Conservation (phyloP, 2,329 filamentous ascomycete species). For the Hymenoscyphus fructigenus region DNA sequence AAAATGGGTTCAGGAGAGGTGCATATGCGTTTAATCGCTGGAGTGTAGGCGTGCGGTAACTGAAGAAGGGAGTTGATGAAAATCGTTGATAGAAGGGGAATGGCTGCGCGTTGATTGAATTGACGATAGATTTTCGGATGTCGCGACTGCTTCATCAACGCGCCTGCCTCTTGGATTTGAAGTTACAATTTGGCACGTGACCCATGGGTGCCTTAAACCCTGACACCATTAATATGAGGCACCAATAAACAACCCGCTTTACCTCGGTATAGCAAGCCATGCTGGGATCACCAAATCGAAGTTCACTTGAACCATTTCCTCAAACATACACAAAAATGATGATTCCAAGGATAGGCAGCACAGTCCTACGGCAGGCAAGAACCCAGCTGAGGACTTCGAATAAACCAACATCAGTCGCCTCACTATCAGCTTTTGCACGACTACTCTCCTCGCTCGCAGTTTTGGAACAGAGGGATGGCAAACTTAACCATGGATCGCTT, state of each 20-base stretch:
- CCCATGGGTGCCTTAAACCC: not conserved
- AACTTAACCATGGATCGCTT: conserved; percentile 78
- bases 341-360: conserved; percentile 34
- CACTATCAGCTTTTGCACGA: conserved; percentile 57
- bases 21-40: conserved; percentile 14
- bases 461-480: conserved; percentile 88
- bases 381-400: conserved; percentile 43
- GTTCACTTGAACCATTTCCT: conserved; percentile 12
- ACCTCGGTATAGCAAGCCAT: conserved; percentile 17
- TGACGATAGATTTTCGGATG: conserved; percentile 21
- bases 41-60: not conserved
- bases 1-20: conserved; percentile 17
- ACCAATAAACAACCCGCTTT: conserved; percentile 11
- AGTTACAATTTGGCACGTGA: not conserved
- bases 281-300: not conserved
- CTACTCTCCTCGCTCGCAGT: conserved; percentile 86
- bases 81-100: conserved; percentile 20
- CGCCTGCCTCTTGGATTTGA: conserved; percentile 3
- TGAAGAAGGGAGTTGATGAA: not conserved
- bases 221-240: not conserved
- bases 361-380: conserved; percentile 34
- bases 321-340: conserved; percentile 27
- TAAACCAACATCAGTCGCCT: conserved; percentile 39
- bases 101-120: conserved; percentile 23
- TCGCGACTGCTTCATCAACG: conserved; percentile 20